Evolutionary conservation across 225 moss, liverwort and hornwort genomes (phyloP).

Genomic region (Sphagnum tenellum): DNA sequence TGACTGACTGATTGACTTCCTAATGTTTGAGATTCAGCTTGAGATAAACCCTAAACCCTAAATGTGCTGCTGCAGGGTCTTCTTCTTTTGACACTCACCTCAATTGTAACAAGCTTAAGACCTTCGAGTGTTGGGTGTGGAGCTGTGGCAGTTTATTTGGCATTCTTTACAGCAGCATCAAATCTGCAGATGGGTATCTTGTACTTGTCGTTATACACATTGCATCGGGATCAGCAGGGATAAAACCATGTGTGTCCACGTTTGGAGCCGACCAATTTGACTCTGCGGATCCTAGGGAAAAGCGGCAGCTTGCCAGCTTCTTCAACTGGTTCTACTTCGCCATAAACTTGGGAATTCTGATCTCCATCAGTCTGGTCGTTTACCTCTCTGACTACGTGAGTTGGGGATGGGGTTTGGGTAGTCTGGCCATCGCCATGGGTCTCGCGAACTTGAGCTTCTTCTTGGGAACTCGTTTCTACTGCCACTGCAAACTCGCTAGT

Average conservation of each 20-base stretch:
- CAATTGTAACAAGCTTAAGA: conserved; percentile 17
- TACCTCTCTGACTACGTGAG: conserved; percentile 63
- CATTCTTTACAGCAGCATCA: conserved; percentile 21
- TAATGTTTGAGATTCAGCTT: no score
- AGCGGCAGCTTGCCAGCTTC: conserved; percentile 30
- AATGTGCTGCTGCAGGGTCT: conserved; percentile 37
- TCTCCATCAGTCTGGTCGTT: conserved; percentile 67
- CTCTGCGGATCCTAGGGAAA: conserved; percentile 27
- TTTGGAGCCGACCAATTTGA: conserved; percentile 64
- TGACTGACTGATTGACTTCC: no score
- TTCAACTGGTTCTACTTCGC: conserved; percentile 73
- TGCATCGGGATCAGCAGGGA: conserved; percentile 50
- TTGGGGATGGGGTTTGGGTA: conserved; percentile 78
- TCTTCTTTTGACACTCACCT: conserved; percentile 27
- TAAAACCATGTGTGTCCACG: conserved; percentile 45
- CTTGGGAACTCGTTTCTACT: conserved; percentile 47
- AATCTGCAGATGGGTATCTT: conserved; percentile 31
- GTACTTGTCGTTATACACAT: conserved; percentile 32
- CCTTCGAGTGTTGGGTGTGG: conserved; percentile 26
- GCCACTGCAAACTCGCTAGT: conserved; percentile 61
- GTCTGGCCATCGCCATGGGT: conserved; percentile 54
- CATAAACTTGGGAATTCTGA: conserved; percentile 50
- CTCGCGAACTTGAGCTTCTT: conserved; percentile 39
- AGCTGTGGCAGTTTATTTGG: conserved; percentile 22
- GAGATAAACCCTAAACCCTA: no score